Base-by-base conservation (phyloP, 2,329 filamentous ascomycete genomes). In the Bipolaris cookei region DNA sequence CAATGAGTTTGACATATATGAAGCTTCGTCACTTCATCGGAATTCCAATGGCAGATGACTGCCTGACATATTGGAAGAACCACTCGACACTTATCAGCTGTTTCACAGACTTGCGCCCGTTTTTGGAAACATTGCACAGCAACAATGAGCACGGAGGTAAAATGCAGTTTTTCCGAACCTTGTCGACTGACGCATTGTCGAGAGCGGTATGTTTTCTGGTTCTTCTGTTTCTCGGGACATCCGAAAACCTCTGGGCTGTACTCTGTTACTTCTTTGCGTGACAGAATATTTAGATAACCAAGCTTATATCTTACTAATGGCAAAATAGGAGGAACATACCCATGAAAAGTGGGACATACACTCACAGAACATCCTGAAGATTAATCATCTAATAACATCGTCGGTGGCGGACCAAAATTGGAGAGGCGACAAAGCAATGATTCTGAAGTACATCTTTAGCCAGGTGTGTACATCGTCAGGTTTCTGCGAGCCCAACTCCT, bases 41-140 rank as follows among this genome's bases (percentile, higher is more conserved):
- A 14, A 39, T 46, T 13, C 45, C 54, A 8, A 57, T 67, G 30
- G 38, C 64, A 10, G 30, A 54, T 16, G 54, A 63, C 37, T 72
- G 66, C 47, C 59, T 69, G 41, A 49, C 57, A 1, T 75, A 69
- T 44, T 74, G 66, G 63, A 28, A 61, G 20, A 43, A 64, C 1
- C 62, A 68, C 42, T 62, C 59, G 7, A 57, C 50, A 14, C 53
- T 65, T 10, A 62, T 63, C 3, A 62, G 53, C 18, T 74, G 72
- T 55, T 76, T 71, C 42, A 53, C 59, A 7, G 74, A 76, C 47
- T 59, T 76, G 3, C 61, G 64, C 20, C 65, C 38, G 4, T 67
- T 68, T 41, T 61, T 75, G 1, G 56, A 67, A 41, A 49, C 6
- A 23, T 45, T 11, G 49, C 60, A n/a, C 37, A 68, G 14, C 54